Conservation (phyloP, 2,329 filamentous ascomycete genomes). For the Biscogniauxia mediterranea region DNA sequence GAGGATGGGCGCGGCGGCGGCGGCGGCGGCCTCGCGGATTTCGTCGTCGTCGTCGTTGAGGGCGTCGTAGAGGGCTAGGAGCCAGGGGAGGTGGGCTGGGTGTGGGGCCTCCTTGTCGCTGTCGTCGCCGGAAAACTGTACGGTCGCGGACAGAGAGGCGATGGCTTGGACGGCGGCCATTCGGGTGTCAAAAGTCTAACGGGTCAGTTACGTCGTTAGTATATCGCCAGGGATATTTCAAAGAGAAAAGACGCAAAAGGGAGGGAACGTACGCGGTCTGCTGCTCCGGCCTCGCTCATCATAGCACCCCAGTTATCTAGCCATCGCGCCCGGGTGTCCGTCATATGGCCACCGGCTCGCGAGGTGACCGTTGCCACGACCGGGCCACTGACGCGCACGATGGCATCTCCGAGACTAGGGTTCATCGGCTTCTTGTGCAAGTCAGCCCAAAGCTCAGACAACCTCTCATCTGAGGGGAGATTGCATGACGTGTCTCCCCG, state of each 20-base stretch:
- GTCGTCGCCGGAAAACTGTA: constrained; percentile 24
- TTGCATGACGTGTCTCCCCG: constrained; percentile 17
- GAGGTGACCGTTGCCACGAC: constrained; percentile 38
- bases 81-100: constrained; percentile 50
- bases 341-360: constrained; percentile 9
- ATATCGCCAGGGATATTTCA: neutral
- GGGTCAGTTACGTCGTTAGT: constrained; percentile 5
- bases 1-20: constrained; percentile 47
- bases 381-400: constrained; percentile 47
- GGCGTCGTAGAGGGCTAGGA: constrained; percentile 69
- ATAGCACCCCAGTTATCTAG: constrained; percentile 47
- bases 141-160: constrained; percentile 44
- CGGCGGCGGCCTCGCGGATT: constrained; percentile 65
- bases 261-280: constrained; percentile 44
- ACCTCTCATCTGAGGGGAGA: constrained; percentile 33
- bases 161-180: constrained; percentile 59
- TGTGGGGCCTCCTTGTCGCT: constrained; percentile 9
- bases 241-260: neutral
- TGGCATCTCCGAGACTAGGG: constrained; percentile 49
- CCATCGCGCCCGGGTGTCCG: constrained; percentile 18
- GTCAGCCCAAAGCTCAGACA: constrained; percentile 42
- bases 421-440: constrained; percentile 41
- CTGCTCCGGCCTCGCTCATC: constrained; percentile 47
- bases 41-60: constrained; percentile 93
- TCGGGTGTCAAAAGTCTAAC: constrained; percentile 63